Conservation (phyloP, 2,329 filamentous ascomycete species). For the Fusarium transvaalense region DNA sequence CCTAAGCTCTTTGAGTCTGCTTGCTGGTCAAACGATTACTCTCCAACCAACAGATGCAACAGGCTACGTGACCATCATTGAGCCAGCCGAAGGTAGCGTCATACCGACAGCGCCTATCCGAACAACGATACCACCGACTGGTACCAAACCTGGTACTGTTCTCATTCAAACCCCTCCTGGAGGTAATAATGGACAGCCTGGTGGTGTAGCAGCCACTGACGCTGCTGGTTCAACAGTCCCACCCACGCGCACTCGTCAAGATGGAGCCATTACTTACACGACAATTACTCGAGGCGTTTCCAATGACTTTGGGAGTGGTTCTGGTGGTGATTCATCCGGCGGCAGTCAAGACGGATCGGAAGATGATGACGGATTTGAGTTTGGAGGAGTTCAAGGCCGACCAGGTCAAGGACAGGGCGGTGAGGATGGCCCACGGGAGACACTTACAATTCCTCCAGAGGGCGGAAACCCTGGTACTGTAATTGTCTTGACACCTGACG, state of each 20-base stretch:
- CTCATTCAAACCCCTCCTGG: constrained; percentile 38
- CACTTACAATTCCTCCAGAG: constrained; percentile 23
- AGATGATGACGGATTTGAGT: background rate
- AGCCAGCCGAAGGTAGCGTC: constrained; percentile 25
- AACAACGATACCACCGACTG: constrained; percentile 37
- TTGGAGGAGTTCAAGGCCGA: background rate
- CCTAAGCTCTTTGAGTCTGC: background rate
- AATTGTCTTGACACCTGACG: constrained; percentile 11
- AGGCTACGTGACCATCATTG: constrained; percentile 40
- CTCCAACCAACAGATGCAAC: constrained; percentile 22
- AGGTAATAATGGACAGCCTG: background rate
- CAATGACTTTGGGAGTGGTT: background rate
- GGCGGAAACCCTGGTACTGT: constrained; percentile 28
- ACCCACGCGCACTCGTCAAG: background rate
- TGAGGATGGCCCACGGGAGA: constrained; percentile 10
- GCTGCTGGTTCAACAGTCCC: background rate
- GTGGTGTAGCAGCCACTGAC: background rate
- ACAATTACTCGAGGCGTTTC: constrained; percentile 29
- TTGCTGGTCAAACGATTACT: constrained; percentile 29
- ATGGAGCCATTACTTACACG: constrained; percentile 12
- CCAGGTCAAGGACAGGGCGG: background rate
- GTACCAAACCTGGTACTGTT: constrained; percentile 39
- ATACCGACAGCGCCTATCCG: constrained; percentile 29
- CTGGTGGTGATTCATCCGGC: background rate
- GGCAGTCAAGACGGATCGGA: background rate